Base-by-base conservation (phyloP, 345 rosid genomes). In the Bruguiera sexangula region DNA sequence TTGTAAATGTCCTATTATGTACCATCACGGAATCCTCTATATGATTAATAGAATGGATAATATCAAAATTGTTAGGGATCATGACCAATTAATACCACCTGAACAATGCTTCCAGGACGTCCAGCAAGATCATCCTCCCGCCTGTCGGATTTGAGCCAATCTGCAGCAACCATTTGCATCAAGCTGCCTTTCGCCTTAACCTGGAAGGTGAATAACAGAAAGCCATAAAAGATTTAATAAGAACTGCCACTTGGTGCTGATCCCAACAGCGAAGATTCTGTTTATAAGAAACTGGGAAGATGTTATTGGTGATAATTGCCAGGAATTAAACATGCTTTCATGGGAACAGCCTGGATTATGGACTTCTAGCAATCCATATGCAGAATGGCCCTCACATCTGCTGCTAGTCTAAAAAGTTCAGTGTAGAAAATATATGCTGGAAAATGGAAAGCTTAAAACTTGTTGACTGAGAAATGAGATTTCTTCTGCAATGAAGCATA, bases 151-250 rank as follows among this genome's bases (percentile, higher is more conserved):
- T 82, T 91, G 26, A 73, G 70, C 98, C 98, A 93, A 85, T 91
- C 97, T 70, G 97, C 97, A 66, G 91, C 97, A 69, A 93, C 92
- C 97, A 91, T 91, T 81, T 88, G 88, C 97, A 91, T 89, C 88
- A 87, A 72, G 48, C 89, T 85, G 62, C 89, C 94, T 72, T 86
- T 93, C 34, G 97, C 96, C 86, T 85, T 91, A 63, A 93, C 70
- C 98, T 93, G 84, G 59, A 69, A 73, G 54, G n/a, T 52, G 69
- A 69, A 51, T 8, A 72, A 71, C 24, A 73, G 56, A 56, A n/a
- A 43, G 15, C 21, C 9, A 34, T 16, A 39, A 6, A 62, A 55
- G 60, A 46, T 59, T 55, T 21, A 74, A 52, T 31, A 76, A n/a
- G 37, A 66, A 27, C 48, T 24, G 52, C 22, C 46, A 37, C 50